Percentiles rank a stretch among this genome's conserved stretches.
Evolutionary conservation across 2,329 filamentous ascomycete species (phyloP).

Genomic region (Pseudogymnoascus sp.): DNA sequence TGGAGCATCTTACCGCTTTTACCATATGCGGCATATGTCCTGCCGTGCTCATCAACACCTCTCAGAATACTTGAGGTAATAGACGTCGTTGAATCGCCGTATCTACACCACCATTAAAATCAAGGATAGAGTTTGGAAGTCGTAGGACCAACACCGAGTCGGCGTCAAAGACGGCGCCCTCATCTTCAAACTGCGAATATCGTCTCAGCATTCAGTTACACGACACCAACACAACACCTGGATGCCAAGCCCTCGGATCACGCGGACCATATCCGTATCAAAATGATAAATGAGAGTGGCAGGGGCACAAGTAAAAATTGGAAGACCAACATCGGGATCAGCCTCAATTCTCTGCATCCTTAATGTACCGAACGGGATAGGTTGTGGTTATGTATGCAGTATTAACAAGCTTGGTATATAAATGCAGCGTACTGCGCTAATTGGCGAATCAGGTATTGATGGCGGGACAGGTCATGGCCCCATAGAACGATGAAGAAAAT

Average conservation of each 20-base stretch:
- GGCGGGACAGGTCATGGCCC: background rate
- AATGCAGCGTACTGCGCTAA: background rate
- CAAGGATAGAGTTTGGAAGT: background rate
- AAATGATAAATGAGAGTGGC: background rate
- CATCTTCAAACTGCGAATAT: background rate
- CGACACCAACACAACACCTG: background rate
- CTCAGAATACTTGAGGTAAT: conserved; percentile 18
- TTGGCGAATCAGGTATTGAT: background rate
- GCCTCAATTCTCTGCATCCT: background rate
- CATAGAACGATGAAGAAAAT: background rate
- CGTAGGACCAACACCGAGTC: background rate
- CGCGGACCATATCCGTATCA: background rate
- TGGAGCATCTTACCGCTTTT: conserved; percentile 15
- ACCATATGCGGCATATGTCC: conserved; percentile 23
- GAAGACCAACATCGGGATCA: background rate
- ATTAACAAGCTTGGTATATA: background rate
- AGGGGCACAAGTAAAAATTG: background rate
- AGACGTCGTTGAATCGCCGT: conserved; percentile 5
- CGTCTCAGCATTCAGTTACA: background rate
- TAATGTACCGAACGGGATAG: background rate
- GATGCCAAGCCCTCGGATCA: background rate
- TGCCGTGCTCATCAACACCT: conserved; percentile 23
- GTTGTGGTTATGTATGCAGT: background rate
- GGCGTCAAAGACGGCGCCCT: background rate
- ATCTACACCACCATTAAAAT: background rate